Evolutionary conservation across 164 flowering plant species (phyloP), one percentile per base, ranked within the genome.

Genomic region (Stephania cephalantha): DNA sequence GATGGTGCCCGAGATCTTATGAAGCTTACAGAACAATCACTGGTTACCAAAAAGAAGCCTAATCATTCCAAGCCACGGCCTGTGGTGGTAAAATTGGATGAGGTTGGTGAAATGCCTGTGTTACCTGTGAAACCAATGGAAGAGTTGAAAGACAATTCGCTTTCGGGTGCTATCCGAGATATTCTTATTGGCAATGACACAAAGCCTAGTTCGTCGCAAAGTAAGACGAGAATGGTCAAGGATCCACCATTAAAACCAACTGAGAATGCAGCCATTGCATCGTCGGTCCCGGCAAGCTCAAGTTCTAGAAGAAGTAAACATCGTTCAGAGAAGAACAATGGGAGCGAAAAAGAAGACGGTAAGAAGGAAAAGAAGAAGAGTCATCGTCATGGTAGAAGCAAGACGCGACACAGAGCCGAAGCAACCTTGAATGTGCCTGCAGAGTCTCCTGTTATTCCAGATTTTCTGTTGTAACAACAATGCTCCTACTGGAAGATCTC

Each of bases 11-110:
- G 84, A 25, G 90, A 89, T 81, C 92, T 95, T 74, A 87, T 85
- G 42, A 91, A 87, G 84, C 88, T 93, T 42, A 85, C 96, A 46
- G 91, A 85, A 74, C 82, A 83, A 71, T 89, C 98, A 30, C 79
- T 91, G 61, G 74, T 63, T 45, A 69, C 79, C 20, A 89, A 83
- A 87, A 91, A 86, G 84, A 93, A 87, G 85, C 52, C 84, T 63
- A 85, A 74, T 75, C 87, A 81, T 58, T 75, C 81, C 30, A 93
- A 89, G 79, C 87, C 97, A 55, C 86, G 99, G 75, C 99, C 99
- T 7, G 87, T 89, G 76, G 99, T 95, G 52, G 93, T 94, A 69
- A 94, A 85, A 78, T 78, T 95, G 80, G 95, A 93, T 74, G 91
- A 87, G 53, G 91, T 87, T 55, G 88, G 86, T 75, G 87, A 72